Conservation (phyloP, 192 early-diverging fungal genomes). For the Borealophlyctis nickersoniae region DNA sequence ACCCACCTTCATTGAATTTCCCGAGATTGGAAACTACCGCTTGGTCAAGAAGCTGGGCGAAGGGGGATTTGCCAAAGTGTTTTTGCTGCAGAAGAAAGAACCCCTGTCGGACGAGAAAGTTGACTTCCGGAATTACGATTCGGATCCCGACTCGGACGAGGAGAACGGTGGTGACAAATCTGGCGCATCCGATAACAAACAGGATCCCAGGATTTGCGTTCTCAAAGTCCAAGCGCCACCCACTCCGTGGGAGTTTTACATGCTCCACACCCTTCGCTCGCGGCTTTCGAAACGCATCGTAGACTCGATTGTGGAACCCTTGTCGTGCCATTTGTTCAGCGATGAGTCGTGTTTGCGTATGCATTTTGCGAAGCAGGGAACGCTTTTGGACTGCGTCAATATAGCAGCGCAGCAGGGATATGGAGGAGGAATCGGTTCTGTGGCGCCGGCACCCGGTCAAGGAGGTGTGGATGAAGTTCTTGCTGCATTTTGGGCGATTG, state of each 20-base stretch:
- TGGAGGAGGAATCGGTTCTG: background rate
- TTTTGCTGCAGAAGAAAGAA: slow-evolving; percentile 23
- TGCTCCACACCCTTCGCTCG: slow-evolving; percentile 17
- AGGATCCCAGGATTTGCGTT: slow-evolving; percentile 14
- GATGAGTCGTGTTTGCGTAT: slow-evolving; percentile 34
- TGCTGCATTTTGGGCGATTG: slow-evolving; percentile 47
- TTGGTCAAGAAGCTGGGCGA: slow-evolving; percentile 31
- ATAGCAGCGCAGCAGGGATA: too few species aligned
- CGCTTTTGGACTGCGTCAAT: slow-evolving; percentile 38
- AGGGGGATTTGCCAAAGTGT: slow-evolving; percentile 37
- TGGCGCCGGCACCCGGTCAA: background rate
- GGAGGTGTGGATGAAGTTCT: slow-evolving; percentile 46
- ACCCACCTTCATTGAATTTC: background rate
- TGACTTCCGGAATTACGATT: slow-evolving; percentile 4
- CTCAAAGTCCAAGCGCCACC: slow-evolving; percentile 29
- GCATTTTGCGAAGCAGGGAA: slow-evolving; percentile 17
- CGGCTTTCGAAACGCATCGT: slow-evolving; percentile 19
- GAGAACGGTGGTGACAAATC: slow-evolving; percentile 1
- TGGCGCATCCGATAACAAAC: background rate
- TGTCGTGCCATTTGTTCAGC: slow-evolving; percentile 36
- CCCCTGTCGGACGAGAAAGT: background rate
- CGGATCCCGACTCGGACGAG: slow-evolving; percentile 25
- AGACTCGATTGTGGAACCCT: slow-evolving; percentile 25
- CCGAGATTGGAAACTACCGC: too few species aligned
- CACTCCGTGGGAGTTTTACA: slow-evolving; percentile 39